Base-by-base conservation (phyloP, 768 basidiomycete genomes). In the Calocera viscosa region DNA sequence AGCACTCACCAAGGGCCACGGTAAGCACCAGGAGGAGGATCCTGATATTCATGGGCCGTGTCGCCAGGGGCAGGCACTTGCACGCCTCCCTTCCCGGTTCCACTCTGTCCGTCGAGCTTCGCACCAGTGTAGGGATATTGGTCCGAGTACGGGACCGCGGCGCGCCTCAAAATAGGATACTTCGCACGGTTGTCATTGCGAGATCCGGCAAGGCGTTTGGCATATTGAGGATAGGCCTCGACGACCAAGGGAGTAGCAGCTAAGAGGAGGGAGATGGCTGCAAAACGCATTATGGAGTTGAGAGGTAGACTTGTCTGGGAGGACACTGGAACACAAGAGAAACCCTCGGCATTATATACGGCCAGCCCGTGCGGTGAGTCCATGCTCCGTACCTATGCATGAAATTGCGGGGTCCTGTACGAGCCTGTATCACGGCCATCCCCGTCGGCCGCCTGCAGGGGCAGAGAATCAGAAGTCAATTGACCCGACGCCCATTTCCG, bases 11-110 rank as follows among this genome's bases (percentile, higher is more conserved):
- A 68, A 33, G 68, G 68, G 8, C 68, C 68, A 33, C 68, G 68
- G 68, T 63, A 68, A 34, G 68, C 68, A 49, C 68, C 68, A 22
- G 68, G 65, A 41, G 68, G 68, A 63, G 68, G 68, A 33, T 68
- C 68, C 33, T 64, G 68, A 60, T 68, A 68, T 22, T 66, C 2
- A 53, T 68, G 68, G 10, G 40, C 53, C 19, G 65, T 66, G 35
- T 68, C 68, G 41, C 60, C 60, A 10, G 33, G 34, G 14, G 65
- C 65, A 19, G 68, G 68, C 22, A 68, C 68, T 19, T 49, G 68
- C 1, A 41, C 41, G 38, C 66, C 66, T 2, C 68, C 68, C 34
- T 63, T 47, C 24, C 66, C 65, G 28, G 65, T 40, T 1, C 68
- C 68, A 1, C 65, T 53, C 17, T 66, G 47, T 43, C 68, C 68